Percentiles rank a stretch among this genome's conserved stretches.
phyloP scores from a whole-genome alignment of 208 protist species.

The Trypanosoma cruzi region DNA sequence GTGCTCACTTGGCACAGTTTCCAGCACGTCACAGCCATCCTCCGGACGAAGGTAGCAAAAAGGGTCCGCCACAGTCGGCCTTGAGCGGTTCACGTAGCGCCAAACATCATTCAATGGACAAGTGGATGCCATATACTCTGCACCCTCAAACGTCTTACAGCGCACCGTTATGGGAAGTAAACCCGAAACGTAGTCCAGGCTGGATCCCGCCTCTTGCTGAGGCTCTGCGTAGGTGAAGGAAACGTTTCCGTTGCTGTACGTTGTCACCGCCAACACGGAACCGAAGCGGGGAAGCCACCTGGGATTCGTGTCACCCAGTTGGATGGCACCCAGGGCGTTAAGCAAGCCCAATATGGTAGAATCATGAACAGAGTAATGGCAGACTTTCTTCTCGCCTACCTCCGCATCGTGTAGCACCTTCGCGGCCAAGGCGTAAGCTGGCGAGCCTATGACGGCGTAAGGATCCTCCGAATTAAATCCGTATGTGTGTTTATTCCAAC shows the following conservation, averaged over 20 bases:
- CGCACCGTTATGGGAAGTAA: conserved; percentile 11
- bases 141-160: conserved; percentile 16
- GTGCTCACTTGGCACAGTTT: not conserved
- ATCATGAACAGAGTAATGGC: conserved; percentile 32
- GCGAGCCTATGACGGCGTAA: conserved; percentile 28
- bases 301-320: conserved; percentile 8
- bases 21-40: conserved; percentile 17
- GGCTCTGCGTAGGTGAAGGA: conserved; percentile 27
- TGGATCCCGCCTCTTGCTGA: conserved; percentile 21
- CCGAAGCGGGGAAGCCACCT: conserved; percentile 35
- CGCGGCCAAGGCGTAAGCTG: conserved; percentile 17
- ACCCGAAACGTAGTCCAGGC: conserved; percentile 21
- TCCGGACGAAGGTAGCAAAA: conserved; percentile 25
- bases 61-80: conserved; percentile 9
- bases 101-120: conserved; percentile 27
- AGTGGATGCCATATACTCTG: conserved; percentile 10
- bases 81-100: conserved; percentile 25
- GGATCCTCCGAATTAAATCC: conserved; percentile 21
- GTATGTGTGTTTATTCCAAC: conserved; percentile 14
- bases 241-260: conserved; percentile 25
- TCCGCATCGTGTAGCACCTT: conserved; percentile 27
- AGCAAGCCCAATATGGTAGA: conserved; percentile 23
- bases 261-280: conserved; percentile 17
- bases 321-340: conserved; percentile 23
- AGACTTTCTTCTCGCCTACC: conserved; percentile 18